Evolutionary conservation across 257 asterid species (phyloP), one percentile per base, ranked within the genome.

Genomic region (Echites panduratus): DNA sequence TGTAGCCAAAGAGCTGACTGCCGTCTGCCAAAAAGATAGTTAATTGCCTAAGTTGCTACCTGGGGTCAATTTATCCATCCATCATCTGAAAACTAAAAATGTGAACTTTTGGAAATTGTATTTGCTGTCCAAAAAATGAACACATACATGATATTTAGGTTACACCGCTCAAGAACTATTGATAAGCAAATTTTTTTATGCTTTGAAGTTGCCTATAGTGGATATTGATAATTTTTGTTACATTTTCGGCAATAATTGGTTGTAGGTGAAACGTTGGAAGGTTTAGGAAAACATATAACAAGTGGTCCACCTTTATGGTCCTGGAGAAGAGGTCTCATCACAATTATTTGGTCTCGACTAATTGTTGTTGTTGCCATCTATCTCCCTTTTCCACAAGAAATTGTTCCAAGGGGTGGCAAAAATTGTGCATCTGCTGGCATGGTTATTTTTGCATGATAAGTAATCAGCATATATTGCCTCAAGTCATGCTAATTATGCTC

Each of bases 251-350:
- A 32, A 32, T 32, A 32, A 32, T 50, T 70, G 65, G 75, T 48
- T 16, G 57, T 62, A 61, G 71, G 41, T 76, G 66, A 40, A 40
- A 70, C 10, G 49, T 48, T n/a, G 10, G 10, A 22, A 22, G 22
- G 50, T 59, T 13, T 61, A 17, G 62, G 57, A 32, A 53, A 66
- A 40, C 56, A 63, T 65, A 12, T 11, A 22, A 61, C 11, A 40
- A 49, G 59, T 50, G 66, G 75, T 61, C 47, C 48, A 61, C 17
- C 19, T n/a, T 14, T 53, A 16, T 74, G 68, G 72, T 53, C 48
- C 43, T 69, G 56, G 41, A 69, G 73, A 68, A 35, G 50, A 48
- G 54, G 50, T 67, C 54, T 26, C n/a, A 44, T 67, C 11, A 14
- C 32, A 29, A 69, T 69, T 5, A 32, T 29, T 49, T 49, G 0